phyloP scores from a whole-genome alignment of 192 early-diverging fungal species.

The Gamsiella multidivaricata region DNA sequence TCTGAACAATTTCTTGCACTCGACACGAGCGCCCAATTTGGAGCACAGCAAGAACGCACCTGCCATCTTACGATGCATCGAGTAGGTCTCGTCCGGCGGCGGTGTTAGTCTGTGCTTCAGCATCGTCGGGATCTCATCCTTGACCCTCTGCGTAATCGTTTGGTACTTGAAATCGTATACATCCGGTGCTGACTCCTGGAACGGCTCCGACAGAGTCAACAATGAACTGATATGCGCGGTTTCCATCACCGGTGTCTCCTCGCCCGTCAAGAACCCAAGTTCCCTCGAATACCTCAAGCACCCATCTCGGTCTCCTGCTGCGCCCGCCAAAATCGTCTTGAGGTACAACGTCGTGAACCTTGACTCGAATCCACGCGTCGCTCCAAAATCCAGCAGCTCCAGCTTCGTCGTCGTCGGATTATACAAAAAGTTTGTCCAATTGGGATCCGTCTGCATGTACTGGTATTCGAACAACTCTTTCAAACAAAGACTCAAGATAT shows the following conservation, averaged over 20 bases:
- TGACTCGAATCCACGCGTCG: conserved; percentile 81
- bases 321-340: conserved; percentile 77
- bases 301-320: conserved; percentile 76
- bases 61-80: conserved; percentile 92
- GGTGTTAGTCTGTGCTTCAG: conserved; percentile 92
- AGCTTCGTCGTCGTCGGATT: conserved; percentile 72
- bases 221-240: conserved; percentile 90
- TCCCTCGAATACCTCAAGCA: conserved; percentile 81
- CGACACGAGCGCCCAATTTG: conserved; percentile 66
- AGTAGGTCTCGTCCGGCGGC: conserved; percentile 98
- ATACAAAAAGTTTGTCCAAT: conserved; percentile 99
- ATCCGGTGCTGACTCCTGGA: conserved; percentile 60
- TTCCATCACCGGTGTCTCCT: conserved; percentile 79
- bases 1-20: conserved; percentile 54
- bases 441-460: conserved; percentile 99
- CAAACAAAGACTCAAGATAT: conserved; percentile 84
- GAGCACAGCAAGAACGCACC: conserved; percentile 93
- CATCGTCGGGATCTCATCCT: conserved; percentile 94
- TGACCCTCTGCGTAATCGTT: conserved; percentile 84
- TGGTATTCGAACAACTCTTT: conserved; percentile 91
- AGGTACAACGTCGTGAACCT: conserved; percentile 84
- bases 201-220: conserved; percentile 88
- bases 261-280: conserved; percentile 93
- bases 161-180: conserved; percentile 87
- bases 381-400: conserved; percentile 94